These are phyloP conservation scores for Solanum bulbocastanum DNA, from an alignment of 257 asterid species.

Conservation along the genomic window DNA sequence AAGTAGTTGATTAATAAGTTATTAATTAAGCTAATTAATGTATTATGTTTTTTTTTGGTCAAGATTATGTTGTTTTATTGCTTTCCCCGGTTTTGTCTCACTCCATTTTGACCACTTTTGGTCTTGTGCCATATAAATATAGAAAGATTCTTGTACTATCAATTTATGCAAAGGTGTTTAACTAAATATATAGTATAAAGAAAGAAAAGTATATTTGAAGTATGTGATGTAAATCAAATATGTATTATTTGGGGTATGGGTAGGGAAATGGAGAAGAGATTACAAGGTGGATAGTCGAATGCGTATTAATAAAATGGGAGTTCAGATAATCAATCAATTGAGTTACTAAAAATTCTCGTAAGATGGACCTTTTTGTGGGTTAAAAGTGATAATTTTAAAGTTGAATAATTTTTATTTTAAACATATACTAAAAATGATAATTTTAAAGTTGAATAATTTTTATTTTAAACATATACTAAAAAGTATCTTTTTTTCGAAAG, in stretches of 20 bases:
- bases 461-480: too few relatives aligned
- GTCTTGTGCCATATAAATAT: neutral
- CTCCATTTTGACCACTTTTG: slow-evolving; percentile 4
- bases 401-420: too few relatives aligned
- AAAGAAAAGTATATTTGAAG: neutral
- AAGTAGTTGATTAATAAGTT: neutral
- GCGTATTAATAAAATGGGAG: neutral
- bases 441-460: too few relatives aligned
- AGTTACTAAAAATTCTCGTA: neutral
- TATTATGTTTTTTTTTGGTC: neutral
- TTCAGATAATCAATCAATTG: neutral
- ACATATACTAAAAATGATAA: too few relatives aligned
- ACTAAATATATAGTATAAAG: too few relatives aligned
- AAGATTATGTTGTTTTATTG: neutral
- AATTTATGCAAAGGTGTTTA: too few relatives aligned
- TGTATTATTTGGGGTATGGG: too few relatives aligned
- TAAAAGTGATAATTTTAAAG: neutral
- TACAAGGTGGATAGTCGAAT: neutral
- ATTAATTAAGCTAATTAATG: neutral
- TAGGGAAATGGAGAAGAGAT: neutral
- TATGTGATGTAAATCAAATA: too few relatives aligned
- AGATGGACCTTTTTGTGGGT: neutral
- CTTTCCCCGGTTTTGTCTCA: slow-evolving; percentile 35
- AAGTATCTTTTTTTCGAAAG: neutral
- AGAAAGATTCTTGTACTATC: neutral